Conservation (phyloP, 768 basidiomycete genomes). For the Auricularia sp. region DNA sequence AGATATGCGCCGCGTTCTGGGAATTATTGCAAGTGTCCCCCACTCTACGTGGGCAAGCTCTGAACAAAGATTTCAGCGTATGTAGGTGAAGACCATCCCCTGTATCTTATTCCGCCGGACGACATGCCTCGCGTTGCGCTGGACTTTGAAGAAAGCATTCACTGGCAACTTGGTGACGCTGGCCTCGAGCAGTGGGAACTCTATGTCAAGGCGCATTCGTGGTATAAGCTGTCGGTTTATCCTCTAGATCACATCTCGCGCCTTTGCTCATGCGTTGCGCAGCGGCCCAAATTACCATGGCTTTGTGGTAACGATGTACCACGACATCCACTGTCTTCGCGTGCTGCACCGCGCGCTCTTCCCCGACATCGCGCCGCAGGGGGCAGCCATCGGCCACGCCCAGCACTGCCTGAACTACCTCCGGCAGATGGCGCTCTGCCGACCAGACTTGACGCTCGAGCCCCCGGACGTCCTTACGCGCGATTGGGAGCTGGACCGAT, state of each 20-base stretch:
- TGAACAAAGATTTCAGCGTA: background rate
- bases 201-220: background rate
- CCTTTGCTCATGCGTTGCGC: background rate
- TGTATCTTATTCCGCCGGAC: background rate
- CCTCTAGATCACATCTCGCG: background rate
- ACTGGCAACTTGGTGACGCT: background rate
- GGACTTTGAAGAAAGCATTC: background rate
- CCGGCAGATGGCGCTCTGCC: constrained; percentile 23
- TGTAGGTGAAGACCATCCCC: background rate
- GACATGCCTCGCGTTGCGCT: background rate
- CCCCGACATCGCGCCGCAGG: background rate
- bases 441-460: constrained; percentile 24
- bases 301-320: background rate
- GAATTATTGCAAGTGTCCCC: background rate
- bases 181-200: background rate
- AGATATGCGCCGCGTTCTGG: background rate
- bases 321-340: background rate
- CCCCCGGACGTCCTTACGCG: constrained; percentile 16
- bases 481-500: background rate
- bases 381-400: background rate
- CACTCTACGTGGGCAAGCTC: background rate
- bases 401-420: constrained; percentile 26
- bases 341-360: background rate
- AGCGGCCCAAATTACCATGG: background rate
- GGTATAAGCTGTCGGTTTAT: background rate